phyloP scores from a whole-genome alignment of 2,329 filamentous ascomycete species.

The Xylaria sp. region DNA sequence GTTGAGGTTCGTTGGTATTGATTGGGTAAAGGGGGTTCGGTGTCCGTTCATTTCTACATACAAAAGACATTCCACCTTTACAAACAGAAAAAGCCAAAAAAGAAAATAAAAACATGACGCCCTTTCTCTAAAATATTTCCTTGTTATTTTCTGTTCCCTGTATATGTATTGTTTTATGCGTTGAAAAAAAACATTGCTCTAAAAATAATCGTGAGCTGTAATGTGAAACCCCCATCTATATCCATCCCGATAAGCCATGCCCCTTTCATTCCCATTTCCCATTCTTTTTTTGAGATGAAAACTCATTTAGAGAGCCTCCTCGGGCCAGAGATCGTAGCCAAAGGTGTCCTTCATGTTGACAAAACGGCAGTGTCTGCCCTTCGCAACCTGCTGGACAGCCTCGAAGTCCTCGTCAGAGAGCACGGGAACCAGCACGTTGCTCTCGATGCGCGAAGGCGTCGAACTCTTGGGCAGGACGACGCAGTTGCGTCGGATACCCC shows the following conservation, averaged over 20 bases:
- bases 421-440: constrained; percentile 55
- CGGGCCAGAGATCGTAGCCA: constrained; percentile 65
- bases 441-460: constrained; percentile 59
- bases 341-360: constrained; percentile 81
- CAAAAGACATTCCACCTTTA: not conserved
- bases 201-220: too few species aligned
- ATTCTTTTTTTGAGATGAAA: too few species aligned
- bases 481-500: constrained; percentile 62
- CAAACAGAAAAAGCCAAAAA: not conserved
- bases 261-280: not conserved
- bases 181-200: too few species aligned
- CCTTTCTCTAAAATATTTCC: too few species aligned
- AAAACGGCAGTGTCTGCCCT: constrained; percentile 63
- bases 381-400: constrained; percentile 58
- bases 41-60: not conserved
- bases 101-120: not conserved
- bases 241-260: too few species aligned
- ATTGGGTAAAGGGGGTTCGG: too few species aligned
- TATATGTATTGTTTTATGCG: too few species aligned
- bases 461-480: constrained; percentile 66
- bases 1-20: too few species aligned
- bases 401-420: constrained; percentile 53
- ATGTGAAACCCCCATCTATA: too few species aligned
- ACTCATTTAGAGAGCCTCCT: constrained; percentile 37
- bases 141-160: too few species aligned